A percentile compares a stretch with the other conserved stretches of the same genome.
phyloP scores from a whole-genome alignment of 2,329 filamentous ascomycete genomes.

The Coniella vitis region DNA sequence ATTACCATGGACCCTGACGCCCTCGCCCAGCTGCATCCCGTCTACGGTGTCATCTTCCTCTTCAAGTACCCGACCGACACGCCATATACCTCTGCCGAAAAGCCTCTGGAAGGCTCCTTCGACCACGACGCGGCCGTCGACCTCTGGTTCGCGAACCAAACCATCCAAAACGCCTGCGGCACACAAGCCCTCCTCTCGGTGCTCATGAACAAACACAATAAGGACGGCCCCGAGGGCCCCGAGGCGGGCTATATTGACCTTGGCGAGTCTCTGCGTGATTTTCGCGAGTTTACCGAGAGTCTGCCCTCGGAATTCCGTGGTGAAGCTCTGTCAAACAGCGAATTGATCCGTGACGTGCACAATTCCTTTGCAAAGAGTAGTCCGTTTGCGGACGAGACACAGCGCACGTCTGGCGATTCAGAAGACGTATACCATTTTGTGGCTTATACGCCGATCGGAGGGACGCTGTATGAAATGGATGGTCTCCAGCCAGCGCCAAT shows the following conservation, averaged over 20 bases:
- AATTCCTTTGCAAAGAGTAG: conserved; percentile 85
- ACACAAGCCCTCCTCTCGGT: conserved; percentile 92
- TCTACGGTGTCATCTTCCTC: conserved; percentile 97
- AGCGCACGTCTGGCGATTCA: conserved; percentile 58
- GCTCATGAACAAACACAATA: conserved; percentile 71
- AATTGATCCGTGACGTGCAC: conserved; percentile 71
- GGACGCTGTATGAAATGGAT: conserved; percentile 86
- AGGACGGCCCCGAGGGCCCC: conserved; percentile 21
- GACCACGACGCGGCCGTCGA: conserved; percentile 67
- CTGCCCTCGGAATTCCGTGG: conserved; percentile 68
- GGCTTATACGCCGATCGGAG: conserved; percentile 78
- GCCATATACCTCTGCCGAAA: conserved; percentile 50
- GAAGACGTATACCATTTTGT: conserved; percentile 98
- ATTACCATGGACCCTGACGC: conserved; percentile 76
- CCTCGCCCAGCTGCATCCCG: conserved; percentile 63
- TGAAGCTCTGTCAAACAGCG: conserved; percentile 55
- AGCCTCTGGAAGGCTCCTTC: conserved; percentile 74
- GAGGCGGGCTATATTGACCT: conserved; percentile 54
- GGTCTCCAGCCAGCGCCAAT: conserved; percentile 91
- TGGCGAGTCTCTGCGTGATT: conserved; percentile 63
- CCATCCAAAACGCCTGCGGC: conserved; percentile 96
- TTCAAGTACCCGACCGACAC: conserved; percentile 87
- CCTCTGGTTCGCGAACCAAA: conserved; percentile 93
- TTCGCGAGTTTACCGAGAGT: conserved; percentile 81
- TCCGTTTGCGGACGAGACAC: conserved; percentile 89